Conservation (phyloP, 139 green algal genomes). For the Asterochloris sp. region DNA sequence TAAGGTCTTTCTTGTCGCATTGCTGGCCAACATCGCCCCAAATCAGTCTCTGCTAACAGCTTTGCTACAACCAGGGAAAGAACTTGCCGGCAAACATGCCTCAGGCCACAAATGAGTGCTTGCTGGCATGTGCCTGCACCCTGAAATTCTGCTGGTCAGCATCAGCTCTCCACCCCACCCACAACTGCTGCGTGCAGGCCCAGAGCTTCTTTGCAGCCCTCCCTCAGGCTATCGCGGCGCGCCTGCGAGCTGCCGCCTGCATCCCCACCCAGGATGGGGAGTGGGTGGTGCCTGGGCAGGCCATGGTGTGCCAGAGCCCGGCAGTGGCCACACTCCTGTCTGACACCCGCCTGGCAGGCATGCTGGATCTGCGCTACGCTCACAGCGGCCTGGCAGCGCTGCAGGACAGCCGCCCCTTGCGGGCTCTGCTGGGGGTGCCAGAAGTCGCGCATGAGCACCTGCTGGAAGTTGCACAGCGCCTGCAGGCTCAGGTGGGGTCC, state of each 20-base stretch:
- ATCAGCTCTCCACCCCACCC: no score
- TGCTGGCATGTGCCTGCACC: not conserved
- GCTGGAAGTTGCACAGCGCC: not conserved
- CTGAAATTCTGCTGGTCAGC: no score
- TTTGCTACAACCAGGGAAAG: no score
- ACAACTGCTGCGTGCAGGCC: not conserved
- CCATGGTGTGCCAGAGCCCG: constrained; percentile 7
- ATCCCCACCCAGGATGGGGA: constrained; percentile 2
- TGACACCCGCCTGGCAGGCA: constrained; percentile 2
- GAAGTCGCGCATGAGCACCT: constrained; percentile 13
- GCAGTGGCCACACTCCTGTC: constrained; percentile 7
- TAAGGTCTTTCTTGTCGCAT: not conserved
- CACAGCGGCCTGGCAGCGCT: constrained; percentile 2
- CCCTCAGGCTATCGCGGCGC: constrained; percentile 12
- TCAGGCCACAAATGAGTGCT: not conserved
- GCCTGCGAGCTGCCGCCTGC: constrained; percentile 2
- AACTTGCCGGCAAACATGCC: no score
- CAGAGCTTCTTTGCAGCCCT: constrained; percentile 23
- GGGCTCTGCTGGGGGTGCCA: not conserved
- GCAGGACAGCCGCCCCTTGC: not conserved
- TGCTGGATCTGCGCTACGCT: not conserved
- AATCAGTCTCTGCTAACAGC: not conserved
- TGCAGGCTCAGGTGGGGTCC: no score
- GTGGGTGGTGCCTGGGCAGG: not conserved
- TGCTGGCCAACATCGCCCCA: not conserved